Evolutionary conservation across 495 filamentous ascomycete species (phyloP).

Genomic region (Filosporella fistucella): DNA sequence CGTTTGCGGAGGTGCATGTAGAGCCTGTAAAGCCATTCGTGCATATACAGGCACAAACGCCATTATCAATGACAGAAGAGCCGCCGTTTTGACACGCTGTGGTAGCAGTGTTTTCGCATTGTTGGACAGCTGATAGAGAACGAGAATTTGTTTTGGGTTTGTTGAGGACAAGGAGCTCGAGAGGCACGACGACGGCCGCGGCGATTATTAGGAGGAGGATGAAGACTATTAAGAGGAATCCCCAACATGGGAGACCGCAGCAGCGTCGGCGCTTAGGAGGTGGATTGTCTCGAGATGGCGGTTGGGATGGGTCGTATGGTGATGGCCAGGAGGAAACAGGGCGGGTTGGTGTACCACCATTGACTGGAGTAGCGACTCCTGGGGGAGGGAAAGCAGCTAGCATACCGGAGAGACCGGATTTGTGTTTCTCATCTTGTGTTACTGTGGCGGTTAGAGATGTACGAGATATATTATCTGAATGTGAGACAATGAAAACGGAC

Average conservation of each 20-base stretch:
- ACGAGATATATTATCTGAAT: neutral
- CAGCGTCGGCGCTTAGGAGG: conserved; percentile 27
- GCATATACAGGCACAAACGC: conserved; percentile 80
- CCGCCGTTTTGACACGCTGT: conserved; percentile 74
- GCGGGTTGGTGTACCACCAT: conserved; percentile 10
- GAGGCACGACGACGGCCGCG: conserved; percentile 82
- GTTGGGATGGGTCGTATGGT: neutral
- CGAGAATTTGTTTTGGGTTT: conserved; percentile 25
- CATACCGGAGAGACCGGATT: conserved; percentile 75
- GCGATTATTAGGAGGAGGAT: conserved; percentile 70
- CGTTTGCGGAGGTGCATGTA: conserved; percentile 56
- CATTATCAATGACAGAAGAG: conserved; percentile 58
- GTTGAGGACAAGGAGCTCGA: conserved; percentile 74
- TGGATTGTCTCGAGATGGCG: neutral
- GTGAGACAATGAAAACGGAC: too few species aligned
- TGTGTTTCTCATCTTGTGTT: conserved; percentile 40
- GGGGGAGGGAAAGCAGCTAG: conserved; percentile 89
- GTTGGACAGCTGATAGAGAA: conserved; percentile 45
- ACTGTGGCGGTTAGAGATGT: conserved; percentile 28
- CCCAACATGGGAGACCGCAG: conserved; percentile 83
- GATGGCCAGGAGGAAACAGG: conserved; percentile 20
- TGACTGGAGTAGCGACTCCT: conserved; percentile 28
- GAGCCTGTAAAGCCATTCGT: conserved; percentile 80
- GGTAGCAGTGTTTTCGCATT: conserved; percentile 26
- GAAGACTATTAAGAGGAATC: conserved; percentile 65